Percentiles rank a stretch among this genome's conserved stretches.
phyloP scores from a whole-genome alignment of 2,329 filamentous ascomycete species.

The Grosmannia clavigera region DNA sequence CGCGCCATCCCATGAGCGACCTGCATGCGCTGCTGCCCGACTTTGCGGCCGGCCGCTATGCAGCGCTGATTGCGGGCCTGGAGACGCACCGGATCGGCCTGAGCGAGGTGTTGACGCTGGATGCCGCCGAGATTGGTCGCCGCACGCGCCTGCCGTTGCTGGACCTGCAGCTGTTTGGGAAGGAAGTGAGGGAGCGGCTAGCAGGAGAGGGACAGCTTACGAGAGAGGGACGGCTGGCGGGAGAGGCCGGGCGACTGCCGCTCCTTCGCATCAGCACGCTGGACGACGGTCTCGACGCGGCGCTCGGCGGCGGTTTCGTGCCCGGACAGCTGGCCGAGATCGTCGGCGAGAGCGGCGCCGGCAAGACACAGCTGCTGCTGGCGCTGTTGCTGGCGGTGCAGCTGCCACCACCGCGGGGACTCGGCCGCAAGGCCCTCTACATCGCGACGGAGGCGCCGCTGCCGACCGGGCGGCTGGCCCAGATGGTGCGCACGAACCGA shows the following conservation, averaged over 20 bases:
- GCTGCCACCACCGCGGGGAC: conserved; percentile 59
- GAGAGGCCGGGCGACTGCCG: conserved; percentile 24
- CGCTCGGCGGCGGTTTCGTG: conserved; percentile 72
- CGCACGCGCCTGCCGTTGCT: conserved; percentile 70
- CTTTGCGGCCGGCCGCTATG: conserved; percentile 58
- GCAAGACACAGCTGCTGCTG: conserved; percentile 90
- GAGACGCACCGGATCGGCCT: conserved; percentile 69
- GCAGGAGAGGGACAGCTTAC: conserved; percentile 27
- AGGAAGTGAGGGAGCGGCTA: conserved; percentile 7
- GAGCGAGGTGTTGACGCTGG: conserved; percentile 74
- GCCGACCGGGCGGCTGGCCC: conserved; percentile 66
- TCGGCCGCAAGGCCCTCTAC: conserved; percentile 69
- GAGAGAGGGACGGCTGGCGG: conserved; percentile 12
- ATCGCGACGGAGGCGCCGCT: conserved; percentile 86
- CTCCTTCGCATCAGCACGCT: conserved; percentile 66
- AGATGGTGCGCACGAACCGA: conserved; percentile 61
- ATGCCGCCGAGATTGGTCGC: conserved; percentile 71
- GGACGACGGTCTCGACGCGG: conserved; percentile 55
- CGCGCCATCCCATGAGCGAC: conserved; percentile 57
- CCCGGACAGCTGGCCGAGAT: conserved; percentile 77
- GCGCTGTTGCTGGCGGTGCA: conserved; percentile 75
- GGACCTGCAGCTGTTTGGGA: conserved; percentile 62
- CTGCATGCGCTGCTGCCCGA: conserved; percentile 69
- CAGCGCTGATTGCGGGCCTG: conserved; percentile 64
- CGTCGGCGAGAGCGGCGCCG: conserved; percentile 83